Evolutionary conservation across 352 stramenopile genomes (phyloP).

Genomic region (Lagenidium sp.): DNA sequence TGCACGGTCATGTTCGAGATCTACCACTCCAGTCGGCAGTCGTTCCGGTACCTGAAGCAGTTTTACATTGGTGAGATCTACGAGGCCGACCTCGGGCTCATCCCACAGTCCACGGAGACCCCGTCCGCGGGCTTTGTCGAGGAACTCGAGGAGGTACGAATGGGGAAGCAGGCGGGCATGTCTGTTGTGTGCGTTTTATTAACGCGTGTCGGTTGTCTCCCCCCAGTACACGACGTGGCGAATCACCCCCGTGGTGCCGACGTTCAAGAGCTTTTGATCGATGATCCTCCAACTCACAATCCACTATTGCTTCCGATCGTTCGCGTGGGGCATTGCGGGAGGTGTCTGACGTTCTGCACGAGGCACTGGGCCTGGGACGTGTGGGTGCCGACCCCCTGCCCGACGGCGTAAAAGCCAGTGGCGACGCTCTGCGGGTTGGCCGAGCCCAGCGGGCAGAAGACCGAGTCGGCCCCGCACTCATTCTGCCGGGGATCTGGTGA

Average conservation of each 20-base stretch:
- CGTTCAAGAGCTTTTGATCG: constrained; percentile 77
- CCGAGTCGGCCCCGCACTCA: constrained; percentile 26
- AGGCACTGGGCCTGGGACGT: constrained; percentile 26
- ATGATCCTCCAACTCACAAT: constrained; percentile 7
- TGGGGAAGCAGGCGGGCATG: neutral
- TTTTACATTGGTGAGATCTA: constrained; percentile 88
- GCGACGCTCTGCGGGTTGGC: constrained; percentile 16
- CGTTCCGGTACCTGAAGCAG: constrained; percentile 87
- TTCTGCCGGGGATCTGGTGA: constrained; percentile 42
- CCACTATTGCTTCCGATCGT: constrained; percentile 32
- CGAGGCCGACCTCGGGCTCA: constrained; percentile 36
- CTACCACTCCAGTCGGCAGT: constrained; percentile 87
- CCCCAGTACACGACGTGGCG: constrained; percentile 72
- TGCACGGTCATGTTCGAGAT: constrained; percentile 89
- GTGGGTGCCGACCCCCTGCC: constrained; percentile 29
- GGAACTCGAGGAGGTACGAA: constrained; percentile 51
- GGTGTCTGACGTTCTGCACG: constrained; percentile 26
- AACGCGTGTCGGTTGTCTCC: neutral
- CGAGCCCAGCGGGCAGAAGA: constrained; percentile 51
- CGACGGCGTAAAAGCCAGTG: constrained; percentile 28
- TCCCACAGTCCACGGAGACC: constrained; percentile 36
- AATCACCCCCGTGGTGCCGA: constrained; percentile 46
- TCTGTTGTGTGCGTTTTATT: neutral
- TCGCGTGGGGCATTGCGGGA: constrained; percentile 46
- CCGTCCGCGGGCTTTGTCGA: constrained; percentile 67